phyloP scores from a whole-genome alignment of 1,284 basidiomycete genomes.

The Melampsora americana region DNA sequence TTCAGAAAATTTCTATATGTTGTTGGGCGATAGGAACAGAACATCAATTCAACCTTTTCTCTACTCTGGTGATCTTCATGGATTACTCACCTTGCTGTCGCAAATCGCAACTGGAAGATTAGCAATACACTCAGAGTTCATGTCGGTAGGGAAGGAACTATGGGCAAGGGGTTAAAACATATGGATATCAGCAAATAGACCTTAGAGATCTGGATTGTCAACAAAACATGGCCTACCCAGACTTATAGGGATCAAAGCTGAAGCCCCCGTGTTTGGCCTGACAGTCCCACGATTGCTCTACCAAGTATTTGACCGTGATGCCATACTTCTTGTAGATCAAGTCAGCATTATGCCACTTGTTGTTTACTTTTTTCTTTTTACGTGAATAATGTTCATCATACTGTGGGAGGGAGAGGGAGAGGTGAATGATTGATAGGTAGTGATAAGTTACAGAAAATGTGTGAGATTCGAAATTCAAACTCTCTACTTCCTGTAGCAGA shows the following conservation, averaged over 20 bases:
- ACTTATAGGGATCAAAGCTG: slow-evolving; percentile 38
- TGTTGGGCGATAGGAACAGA: neutral
- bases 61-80: neutral
- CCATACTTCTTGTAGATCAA: slow-evolving; percentile 34
- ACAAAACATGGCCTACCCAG: slow-evolving; percentile 8
- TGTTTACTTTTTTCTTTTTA: slow-evolving; percentile 19
- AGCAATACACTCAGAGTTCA: slow-evolving; percentile 24
- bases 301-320: slow-evolving; percentile 27
- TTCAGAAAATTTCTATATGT: slow-evolving; percentile 19
- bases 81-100: slow-evolving; percentile 30
- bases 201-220: neutral
- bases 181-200: neutral
- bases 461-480: no score
- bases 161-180: neutral
- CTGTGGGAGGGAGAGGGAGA: neutral
- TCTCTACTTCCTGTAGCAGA: no score
- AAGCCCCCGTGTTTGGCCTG: slow-evolving; percentile 12
- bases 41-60: neutral
- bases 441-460: no score
- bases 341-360: slow-evolving; percentile 22
- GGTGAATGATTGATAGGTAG: no score
- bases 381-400: slow-evolving; percentile 37
- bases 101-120: slow-evolving; percentile 39
- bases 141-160: slow-evolving; percentile 23
- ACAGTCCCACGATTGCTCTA: slow-evolving; percentile 28